These are phyloP conservation scores for Fragaria nilgerrensis DNA, from an alignment of 306 rosid genomes.

Conservation along the genomic window DNA sequence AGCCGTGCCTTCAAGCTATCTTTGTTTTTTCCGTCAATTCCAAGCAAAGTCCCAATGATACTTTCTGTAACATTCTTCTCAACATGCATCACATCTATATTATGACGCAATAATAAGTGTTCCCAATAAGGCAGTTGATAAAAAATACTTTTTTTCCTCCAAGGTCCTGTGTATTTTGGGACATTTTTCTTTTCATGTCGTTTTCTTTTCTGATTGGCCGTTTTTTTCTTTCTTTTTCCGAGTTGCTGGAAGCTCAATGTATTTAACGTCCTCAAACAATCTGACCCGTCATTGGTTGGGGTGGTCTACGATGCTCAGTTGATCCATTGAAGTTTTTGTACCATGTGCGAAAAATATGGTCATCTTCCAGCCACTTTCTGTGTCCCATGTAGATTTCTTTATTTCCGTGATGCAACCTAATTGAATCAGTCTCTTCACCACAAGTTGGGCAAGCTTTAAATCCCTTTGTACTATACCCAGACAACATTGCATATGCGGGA, in stretches of 20 bases:
- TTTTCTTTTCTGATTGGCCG: not conserved
- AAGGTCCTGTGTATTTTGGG: not conserved
- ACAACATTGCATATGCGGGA: not conserved
- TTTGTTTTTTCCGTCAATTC: not conserved
- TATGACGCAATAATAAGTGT: not conserved
- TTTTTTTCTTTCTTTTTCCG: not conserved
- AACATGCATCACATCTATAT: not conserved
- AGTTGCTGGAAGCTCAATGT: not conserved
- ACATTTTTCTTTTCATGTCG: not conserved
- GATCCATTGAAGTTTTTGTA: too few species aligned
- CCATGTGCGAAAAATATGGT: too few species aligned
- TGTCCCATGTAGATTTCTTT: too few species aligned
- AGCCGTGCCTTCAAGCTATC: not conserved
- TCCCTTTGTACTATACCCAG: not conserved
- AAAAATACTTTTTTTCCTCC: not conserved
- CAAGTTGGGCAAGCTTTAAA: too few species aligned
- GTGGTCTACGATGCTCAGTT: not conserved
- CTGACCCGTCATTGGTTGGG: not conserved
- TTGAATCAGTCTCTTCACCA: too few species aligned
- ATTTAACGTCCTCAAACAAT: not conserved
- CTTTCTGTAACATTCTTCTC: not conserved
- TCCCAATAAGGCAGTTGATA: not conserved
- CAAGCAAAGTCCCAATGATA: not conserved
- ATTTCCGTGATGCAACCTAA: too few species aligned
- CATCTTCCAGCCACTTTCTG: too few species aligned